phyloP scores from a whole-genome alignment of 2,329 filamentous ascomycete genomes.

The Scytalidium sp. region DNA sequence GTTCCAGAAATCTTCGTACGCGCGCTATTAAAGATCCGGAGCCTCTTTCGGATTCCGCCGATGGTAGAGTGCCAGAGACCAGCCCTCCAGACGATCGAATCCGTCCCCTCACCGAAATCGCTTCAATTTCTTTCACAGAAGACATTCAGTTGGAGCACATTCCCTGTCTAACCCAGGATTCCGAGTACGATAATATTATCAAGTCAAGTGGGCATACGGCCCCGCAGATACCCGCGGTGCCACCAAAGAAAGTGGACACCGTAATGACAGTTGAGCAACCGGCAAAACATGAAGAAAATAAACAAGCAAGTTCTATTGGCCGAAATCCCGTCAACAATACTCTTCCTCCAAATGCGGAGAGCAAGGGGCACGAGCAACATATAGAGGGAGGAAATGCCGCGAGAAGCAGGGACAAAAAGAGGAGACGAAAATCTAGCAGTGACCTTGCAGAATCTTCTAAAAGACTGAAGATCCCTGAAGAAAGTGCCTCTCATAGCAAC shows the following conservation, averaged over 20 bases:
- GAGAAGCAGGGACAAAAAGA: neutral
- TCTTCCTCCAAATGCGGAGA: no score
- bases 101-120: conserved; percentile 23
- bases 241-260: neutral
- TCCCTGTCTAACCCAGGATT: conserved; percentile 25
- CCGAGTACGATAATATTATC: conserved; percentile 17
- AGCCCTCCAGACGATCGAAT: conserved; percentile 19
- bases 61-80: conserved; percentile 25
- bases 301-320: neutral
- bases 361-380: no score
- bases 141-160: conserved; percentile 13
- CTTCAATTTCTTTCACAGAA: conserved; percentile 17
- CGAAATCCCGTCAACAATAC: no score
- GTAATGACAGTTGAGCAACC: neutral
- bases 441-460: neutral
- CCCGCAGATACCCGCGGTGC: neutral
- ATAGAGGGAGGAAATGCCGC: neutral
- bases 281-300: neutral
- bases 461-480: neutral
- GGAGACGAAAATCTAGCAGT: neutral
- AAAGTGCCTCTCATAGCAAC: neutral
- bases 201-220: neutral
- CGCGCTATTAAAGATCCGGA: neutral
- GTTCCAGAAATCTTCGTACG: neutral
- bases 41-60: conserved; percentile 6